These are phyloP conservation scores for Silene noctiflora DNA, from an alignment of 179 eudicot genomes.

Conservation along the genomic window DNA sequence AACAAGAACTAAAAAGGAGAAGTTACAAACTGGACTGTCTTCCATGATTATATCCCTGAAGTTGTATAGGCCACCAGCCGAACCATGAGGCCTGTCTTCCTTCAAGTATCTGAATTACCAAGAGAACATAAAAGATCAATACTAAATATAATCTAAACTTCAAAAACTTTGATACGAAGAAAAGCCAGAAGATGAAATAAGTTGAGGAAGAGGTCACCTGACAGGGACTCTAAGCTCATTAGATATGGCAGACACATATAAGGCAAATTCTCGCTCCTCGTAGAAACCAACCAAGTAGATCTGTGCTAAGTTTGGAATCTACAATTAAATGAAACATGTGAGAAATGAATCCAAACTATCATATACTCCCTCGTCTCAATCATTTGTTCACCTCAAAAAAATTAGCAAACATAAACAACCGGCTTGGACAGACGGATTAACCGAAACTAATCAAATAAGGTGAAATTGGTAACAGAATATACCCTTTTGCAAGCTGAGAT, in stretches of 20 bases:
- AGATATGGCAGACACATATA: conserved; percentile 85
- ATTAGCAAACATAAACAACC: too few relatives aligned
- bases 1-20: conserved; percentile 15
- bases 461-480: conserved; percentile 18
- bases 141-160: background rate
- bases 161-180: conserved; percentile 4
- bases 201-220: conserved; percentile 44
- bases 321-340: conserved; percentile 17
- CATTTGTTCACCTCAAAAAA: too few relatives aligned
- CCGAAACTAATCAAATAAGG: background rate
- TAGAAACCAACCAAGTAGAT: conserved; percentile 83
- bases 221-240: conserved; percentile 87
- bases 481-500: conserved; percentile 97
- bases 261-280: conserved; percentile 76
- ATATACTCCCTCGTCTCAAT: too few relatives aligned
- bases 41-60: conserved; percentile 91
- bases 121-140: conserved; percentile 17
- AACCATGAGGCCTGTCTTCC: conserved; percentile 98
- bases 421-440: too few relatives aligned
- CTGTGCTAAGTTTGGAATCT: conserved; percentile 84
- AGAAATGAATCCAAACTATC: conserved; percentile 4
- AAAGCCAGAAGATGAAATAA: background rate
- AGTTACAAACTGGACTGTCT: conserved; percentile 59
- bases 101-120: conserved; percentile 62
- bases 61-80: conserved; percentile 84